phyloP scores from a whole-genome alignment of 192 early-diverging fungal species.

The Funneliformis geosporum region DNA sequence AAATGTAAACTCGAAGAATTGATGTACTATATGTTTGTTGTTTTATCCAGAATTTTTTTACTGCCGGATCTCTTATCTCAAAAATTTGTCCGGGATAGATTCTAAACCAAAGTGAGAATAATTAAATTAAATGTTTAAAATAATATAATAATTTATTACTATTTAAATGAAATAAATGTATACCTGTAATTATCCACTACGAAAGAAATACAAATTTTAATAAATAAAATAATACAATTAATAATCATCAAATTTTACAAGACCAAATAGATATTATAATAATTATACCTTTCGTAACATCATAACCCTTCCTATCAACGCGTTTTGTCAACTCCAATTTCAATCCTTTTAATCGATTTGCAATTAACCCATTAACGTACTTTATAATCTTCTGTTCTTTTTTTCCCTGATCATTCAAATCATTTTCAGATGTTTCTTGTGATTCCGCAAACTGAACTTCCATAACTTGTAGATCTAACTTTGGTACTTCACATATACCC shows the following conservation, averaged over 20 bases:
- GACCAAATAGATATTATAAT: background rate
- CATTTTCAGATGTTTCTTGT: background rate
- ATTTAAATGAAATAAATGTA: background rate
- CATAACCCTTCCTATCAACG: constrained; percentile 27
- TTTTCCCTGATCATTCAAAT: background rate
- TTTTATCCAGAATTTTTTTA: constrained; percentile 28
- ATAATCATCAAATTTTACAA: background rate
- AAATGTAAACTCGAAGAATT: background rate
- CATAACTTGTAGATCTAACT: constrained; percentile 35
- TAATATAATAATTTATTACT: background rate
- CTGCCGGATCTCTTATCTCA: constrained; percentile 28
- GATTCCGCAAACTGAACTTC: constrained; percentile 39
- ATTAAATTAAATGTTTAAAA: background rate
- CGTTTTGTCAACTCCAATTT: constrained; percentile 40
- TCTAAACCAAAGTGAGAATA: constrained; percentile 23
- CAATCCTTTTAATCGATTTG: constrained; percentile 39
- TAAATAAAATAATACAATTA: background rate
- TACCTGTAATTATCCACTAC: constrained; percentile 29
- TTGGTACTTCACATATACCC: constrained; percentile 51
- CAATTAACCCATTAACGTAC: constrained; percentile 40
- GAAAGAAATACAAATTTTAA: background rate
- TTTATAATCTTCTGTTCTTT: constrained; percentile 31
- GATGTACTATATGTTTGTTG: constrained; percentile 25
- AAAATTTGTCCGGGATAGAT: constrained; percentile 33
- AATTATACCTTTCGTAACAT: constrained; percentile 49